These are phyloP conservation scores for Phytomonas serpens DNA, from an alignment of 208 protist species.

Conservation along the genomic window DNA sequence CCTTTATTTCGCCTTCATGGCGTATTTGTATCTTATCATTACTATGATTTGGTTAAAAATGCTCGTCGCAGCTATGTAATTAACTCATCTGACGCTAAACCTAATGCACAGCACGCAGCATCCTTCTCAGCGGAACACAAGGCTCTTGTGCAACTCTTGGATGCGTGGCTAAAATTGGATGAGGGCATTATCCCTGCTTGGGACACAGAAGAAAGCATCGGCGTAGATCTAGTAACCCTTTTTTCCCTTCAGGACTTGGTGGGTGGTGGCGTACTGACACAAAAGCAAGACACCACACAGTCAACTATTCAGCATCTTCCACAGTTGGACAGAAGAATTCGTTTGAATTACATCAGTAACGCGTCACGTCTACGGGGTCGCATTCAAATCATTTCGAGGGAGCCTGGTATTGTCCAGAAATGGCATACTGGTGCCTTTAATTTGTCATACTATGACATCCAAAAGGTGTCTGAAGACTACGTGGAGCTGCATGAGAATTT, in stretches of 20 bases:
- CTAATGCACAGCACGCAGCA: not conserved
- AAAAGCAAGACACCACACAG: not conserved
- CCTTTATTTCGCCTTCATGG: conserved; percentile 65
- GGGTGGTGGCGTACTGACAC: not conserved
- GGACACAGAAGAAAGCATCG: not conserved
- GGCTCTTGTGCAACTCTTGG: not conserved
- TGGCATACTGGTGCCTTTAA: conserved; percentile 67
- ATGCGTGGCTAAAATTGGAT: not conserved
- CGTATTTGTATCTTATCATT: conserved; percentile 60
- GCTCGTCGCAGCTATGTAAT: not conserved
- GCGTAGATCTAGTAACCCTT: not conserved
- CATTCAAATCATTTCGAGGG: conserved; percentile 40
- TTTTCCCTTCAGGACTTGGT: not conserved
- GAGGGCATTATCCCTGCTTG: not conserved
- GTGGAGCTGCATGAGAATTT: not conserved
- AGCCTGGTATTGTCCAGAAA: conserved; percentile 26
- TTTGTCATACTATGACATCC: conserved; percentile 34
- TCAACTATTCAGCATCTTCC: not conserved
- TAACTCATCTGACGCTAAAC: not conserved
- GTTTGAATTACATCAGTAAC: conserved; percentile 27
- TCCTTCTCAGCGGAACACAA: not conserved
- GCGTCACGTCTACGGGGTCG: conserved; percentile 37
- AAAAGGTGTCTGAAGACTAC: not conserved
- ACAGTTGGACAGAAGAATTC: not conserved
- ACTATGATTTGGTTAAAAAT: conserved; percentile 19